Evolutionary conservation across 2,329 filamentous ascomycete genomes (phyloP).

Genomic region (Neoascochyta sp.): DNA sequence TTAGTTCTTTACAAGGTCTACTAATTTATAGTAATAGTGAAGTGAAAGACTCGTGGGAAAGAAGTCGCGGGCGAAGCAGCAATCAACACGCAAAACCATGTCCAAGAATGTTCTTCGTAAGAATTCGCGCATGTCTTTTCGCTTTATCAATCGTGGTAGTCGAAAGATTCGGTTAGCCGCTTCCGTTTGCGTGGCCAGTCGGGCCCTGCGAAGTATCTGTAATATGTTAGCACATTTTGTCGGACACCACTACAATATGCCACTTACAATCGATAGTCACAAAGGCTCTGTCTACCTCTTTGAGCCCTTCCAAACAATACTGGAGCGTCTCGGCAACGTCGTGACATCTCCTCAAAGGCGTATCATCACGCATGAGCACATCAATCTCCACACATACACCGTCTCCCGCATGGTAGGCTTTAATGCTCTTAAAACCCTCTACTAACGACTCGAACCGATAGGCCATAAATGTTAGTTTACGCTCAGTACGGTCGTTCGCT

Average conservation of each 20-base stretch:
- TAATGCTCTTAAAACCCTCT: constrained; percentile 53
- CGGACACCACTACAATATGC: too few species aligned
- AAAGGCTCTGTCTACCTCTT: constrained; percentile 53
- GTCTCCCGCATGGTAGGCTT: constrained; percentile 60
- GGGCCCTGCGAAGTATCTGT: constrained; percentile 24
- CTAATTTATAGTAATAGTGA: too few species aligned
- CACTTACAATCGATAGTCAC: constrained; percentile 51
- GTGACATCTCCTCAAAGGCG: constrained; percentile 52
- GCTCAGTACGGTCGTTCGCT: constrained; percentile 49
- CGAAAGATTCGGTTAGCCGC: too few species aligned
- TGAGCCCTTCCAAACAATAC: constrained; percentile 56
- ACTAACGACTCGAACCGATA: constrained; percentile 56
- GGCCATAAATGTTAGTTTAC: constrained; percentile 59
- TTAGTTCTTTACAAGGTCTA: too few species aligned
- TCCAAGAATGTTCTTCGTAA: too few species aligned
- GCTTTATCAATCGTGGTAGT: too few species aligned
- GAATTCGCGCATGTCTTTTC: too few species aligned
- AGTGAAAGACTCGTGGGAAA: too few species aligned
- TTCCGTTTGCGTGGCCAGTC: constrained; percentile 25
- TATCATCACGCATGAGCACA: constrained; percentile 54
- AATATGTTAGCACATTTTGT: constrained; percentile 5
- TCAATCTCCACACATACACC: constrained; percentile 62
- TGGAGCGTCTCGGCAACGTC: constrained; percentile 62
- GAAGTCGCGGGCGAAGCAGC: too few species aligned
- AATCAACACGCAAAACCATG: too few species aligned